Conservation (phyloP, 2,329 filamentous ascomycete genomes). For the Paecilomyces dactylethromorphus region DNA sequence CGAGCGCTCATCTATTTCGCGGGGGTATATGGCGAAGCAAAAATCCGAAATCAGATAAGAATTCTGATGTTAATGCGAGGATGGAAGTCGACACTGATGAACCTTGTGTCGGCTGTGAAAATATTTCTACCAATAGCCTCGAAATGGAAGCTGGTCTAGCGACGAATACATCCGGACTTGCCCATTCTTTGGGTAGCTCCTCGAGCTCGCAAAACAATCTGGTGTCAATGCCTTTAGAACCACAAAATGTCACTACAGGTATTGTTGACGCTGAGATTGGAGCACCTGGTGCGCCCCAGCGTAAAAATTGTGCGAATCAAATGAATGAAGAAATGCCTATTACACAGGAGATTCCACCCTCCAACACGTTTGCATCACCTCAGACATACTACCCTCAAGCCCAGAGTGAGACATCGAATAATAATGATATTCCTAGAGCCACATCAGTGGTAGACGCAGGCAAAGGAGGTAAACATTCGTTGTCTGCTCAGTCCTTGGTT, state of each 20-base stretch:
- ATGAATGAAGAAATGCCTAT: not conserved
- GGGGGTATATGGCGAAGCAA: conserved; percentile 70
- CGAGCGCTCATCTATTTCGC: conserved; percentile 67
- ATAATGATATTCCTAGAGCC: not conserved
- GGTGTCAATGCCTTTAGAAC: conserved; percentile 17
- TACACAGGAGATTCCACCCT: not conserved
- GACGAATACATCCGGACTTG: conserved; percentile 26
- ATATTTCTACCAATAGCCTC: conserved; percentile 18
- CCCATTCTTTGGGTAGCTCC: conserved; percentile 15
- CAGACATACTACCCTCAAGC: not conserved
- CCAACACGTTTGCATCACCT: not conserved
- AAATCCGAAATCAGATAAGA: conserved; percentile 34
- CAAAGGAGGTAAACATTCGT: not conserved
- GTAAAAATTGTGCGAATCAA: not conserved
- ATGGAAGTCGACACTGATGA: conserved; percentile 11
- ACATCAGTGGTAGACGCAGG: not conserved
- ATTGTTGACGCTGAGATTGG: conserved; percentile 35
- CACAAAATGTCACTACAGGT: conserved; percentile 53
- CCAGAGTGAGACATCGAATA: no score
- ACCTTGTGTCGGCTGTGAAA: conserved; percentile 8
- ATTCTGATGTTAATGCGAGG: conserved; percentile 32
- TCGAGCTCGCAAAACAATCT: conserved; percentile 22
- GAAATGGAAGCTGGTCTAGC: conserved; percentile 27
- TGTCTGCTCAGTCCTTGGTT: not conserved
- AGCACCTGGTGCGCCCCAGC: not conserved